A percentile compares a stretch with the other conserved stretches of the same genome.
phyloP scores from a whole-genome alignment of 2,329 filamentous ascomycete genomes.

The Stagonosporopsis rhizophila region DNA sequence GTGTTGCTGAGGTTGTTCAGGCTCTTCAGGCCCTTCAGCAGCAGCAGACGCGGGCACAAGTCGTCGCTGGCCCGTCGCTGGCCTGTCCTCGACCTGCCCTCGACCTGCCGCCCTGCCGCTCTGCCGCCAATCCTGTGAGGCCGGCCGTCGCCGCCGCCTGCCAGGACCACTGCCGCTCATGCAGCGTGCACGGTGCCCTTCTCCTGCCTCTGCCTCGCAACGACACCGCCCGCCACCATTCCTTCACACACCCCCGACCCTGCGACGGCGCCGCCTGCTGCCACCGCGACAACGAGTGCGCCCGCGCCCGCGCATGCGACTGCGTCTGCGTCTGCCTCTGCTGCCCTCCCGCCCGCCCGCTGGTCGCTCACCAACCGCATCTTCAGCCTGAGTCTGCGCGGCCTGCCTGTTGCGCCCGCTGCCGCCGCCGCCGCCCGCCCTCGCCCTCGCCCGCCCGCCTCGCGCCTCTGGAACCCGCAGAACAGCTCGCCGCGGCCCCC shows the following conservation, averaged over 20 bases:
- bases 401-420: constrained; percentile 24
- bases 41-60: too few species aligned
- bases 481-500: constrained; percentile 60
- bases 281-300: constrained; percentile 6
- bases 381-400: constrained; percentile 46
- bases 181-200: constrained; percentile 14
- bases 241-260: constrained; percentile 37
- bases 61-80: too few species aligned
- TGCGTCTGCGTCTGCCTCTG: constrained; percentile 10
- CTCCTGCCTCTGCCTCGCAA: too few species aligned
- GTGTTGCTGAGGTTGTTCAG: too few species aligned
- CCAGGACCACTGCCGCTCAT: not conserved
- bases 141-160: constrained; percentile 8
- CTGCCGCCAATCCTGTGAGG: not conserved
- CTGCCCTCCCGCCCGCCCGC: constrained; percentile 33
- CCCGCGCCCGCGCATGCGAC: too few species aligned
- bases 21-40: too few species aligned
- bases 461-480: constrained; percentile 67
- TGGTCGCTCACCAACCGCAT: constrained; percentile 53
- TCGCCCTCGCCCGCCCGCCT: constrained; percentile 52
- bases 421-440: too few species aligned
- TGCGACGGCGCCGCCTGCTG: constrained; percentile 26
- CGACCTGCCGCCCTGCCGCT: not conserved
- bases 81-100: too few species aligned
- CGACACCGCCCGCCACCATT: constrained; percentile 32